These are phyloP conservation scores for Tolypocladium nubicola DNA, from an alignment of 2,329 filamentous ascomycete species.

Conservation along the genomic window DNA sequence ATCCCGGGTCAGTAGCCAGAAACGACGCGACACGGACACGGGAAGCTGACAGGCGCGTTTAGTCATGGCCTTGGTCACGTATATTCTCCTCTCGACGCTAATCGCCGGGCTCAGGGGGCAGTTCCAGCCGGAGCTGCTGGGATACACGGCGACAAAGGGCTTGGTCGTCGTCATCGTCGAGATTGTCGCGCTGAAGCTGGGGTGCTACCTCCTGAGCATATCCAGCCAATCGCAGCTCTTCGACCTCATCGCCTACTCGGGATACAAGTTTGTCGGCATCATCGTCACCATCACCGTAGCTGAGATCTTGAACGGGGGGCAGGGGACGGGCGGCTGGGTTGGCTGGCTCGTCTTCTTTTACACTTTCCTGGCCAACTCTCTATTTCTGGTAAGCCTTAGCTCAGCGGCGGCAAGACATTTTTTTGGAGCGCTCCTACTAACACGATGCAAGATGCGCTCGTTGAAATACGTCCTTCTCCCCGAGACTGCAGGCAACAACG, in stretches of 20 bases:
- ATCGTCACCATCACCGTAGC: conserved; percentile 78
- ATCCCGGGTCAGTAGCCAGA: conserved; percentile 52
- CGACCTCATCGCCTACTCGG: conserved; percentile 89
- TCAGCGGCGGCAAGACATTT: not conserved
- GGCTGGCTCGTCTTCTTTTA: conserved; percentile 87
- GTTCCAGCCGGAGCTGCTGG: conserved; percentile 89
- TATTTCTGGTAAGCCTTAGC: conserved; percentile 68
- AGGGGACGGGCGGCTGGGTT: conserved; percentile 77
- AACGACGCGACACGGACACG: too few species aligned
- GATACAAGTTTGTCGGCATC: conserved; percentile 97
- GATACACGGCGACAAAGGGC: conserved; percentile 77
- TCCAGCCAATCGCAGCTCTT: conserved; percentile 88
- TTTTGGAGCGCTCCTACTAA: conserved; percentile 4
- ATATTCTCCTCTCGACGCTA: conserved; percentile 86
- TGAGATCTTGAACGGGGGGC: conserved; percentile 66
- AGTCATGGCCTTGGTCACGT: conserved; percentile 95
- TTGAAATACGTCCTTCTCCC: conserved; percentile 92
- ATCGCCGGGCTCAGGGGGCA: conserved; percentile 81
- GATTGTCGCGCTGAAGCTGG: conserved; percentile 81
- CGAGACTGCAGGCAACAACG: conserved; percentile 58
- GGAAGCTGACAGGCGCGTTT: conserved; percentile 11
- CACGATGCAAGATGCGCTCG: conserved; percentile 61
- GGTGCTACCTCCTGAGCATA: conserved; percentile 88
- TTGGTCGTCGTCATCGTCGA: conserved; percentile 77
- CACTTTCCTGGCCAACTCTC: conserved; percentile 85